phyloP scores from a whole-genome alignment of 2,329 filamentous ascomycete genomes.

The Colletotrichum brevisporum region DNA sequence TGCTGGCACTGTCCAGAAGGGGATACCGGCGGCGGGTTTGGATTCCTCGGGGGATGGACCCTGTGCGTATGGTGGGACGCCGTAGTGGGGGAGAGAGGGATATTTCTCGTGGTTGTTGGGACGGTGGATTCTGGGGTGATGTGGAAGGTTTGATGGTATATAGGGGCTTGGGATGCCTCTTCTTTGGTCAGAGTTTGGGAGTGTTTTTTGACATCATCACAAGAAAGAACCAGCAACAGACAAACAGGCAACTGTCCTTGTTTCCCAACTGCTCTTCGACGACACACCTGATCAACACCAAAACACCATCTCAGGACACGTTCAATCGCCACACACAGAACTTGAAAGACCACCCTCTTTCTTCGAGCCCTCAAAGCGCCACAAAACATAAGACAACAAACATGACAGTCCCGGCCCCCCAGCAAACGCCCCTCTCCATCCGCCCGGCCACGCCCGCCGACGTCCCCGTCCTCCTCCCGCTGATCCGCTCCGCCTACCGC shows the following conservation, averaged over 20 bases:
- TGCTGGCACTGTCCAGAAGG: too few species aligned
- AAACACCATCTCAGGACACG: too few species aligned
- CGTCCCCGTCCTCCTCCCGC: constrained; percentile 50
- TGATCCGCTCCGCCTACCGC: constrained; percentile 61
- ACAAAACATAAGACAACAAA: background rate
- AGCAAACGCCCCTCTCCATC: constrained; percentile 45
- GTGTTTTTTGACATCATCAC: background rate
- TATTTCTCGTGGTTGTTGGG: background rate
- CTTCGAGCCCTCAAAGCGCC: too few species aligned
- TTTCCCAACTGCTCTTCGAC: too few species aligned
- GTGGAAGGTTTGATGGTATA: background rate
- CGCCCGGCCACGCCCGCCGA: constrained; percentile 53
- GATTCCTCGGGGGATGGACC: background rate
- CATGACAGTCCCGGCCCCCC: constrained; percentile 16
- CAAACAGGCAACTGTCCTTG: too few species aligned
- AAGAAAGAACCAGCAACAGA: too few species aligned
- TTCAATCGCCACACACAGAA: too few species aligned
- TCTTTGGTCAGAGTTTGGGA: background rate
- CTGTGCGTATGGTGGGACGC: background rate
- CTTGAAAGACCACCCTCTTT: too few species aligned
- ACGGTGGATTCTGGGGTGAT: background rate
- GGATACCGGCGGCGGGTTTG: too few species aligned
- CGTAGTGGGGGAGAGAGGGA: background rate
- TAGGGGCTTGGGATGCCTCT: background rate
- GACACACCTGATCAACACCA: too few species aligned